phyloP scores from a whole-genome alignment of 257 asterid genomes.

The Lithospermum erythrorhizon region DNA sequence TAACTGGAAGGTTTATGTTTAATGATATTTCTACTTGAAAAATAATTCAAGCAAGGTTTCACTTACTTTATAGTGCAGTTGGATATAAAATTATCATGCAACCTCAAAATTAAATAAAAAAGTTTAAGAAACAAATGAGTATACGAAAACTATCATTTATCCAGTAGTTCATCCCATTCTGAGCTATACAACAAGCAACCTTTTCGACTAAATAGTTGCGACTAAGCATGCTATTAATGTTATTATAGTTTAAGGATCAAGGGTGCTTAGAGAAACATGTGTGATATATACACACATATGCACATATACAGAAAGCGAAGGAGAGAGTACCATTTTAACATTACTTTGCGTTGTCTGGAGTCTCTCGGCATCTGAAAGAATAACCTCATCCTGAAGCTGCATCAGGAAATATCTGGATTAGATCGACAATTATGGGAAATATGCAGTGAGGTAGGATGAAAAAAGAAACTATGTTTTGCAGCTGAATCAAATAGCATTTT shows the following conservation, averaged over 20 bases:
- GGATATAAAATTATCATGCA: not conserved
- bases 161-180: not conserved
- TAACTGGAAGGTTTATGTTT: no score
- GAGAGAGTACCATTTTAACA: slow-evolving; percentile 62
- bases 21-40: not conserved
- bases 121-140: not conserved
- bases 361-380: slow-evolving; percentile 86
- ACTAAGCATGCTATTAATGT: no score
- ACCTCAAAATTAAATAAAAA: not conserved
- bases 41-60: not conserved
- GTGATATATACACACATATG: not conserved
- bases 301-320: slow-evolving; percentile 8
- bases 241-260: not conserved
- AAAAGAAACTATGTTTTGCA: no score
- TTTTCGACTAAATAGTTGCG: not conserved
- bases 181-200: not conserved
- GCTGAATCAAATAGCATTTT: not conserved
- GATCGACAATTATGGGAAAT: not conserved
- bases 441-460: not conserved
- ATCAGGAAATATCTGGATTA: slow-evolving; percentile 12
- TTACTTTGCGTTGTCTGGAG: slow-evolving; percentile 73
- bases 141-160: slow-evolving; percentile 2
- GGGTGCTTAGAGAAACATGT: slow-evolving; percentile 2
- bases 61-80: not conserved
- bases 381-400: slow-evolving; percentile 94